phyloP scores from a whole-genome alignment of 768 basidiomycete species.

The Termitomyces sp. region DNA sequence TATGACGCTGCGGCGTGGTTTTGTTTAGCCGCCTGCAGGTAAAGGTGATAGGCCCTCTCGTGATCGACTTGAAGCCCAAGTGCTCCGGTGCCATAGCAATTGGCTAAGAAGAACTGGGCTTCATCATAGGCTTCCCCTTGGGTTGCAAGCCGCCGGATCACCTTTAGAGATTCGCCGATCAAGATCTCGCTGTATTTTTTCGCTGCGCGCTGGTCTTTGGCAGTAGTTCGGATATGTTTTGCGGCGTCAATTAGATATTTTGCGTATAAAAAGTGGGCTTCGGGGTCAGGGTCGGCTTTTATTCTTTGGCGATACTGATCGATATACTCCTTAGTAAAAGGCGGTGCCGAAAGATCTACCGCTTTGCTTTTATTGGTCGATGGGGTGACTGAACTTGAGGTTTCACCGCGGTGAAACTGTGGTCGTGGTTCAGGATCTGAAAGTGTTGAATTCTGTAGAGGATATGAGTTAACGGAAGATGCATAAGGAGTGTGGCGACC shows the following conservation, averaged over 20 bases:
- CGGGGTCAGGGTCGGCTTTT: slow-evolving; percentile 96
- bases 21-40: slow-evolving; percentile 95
- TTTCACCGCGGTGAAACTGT: slow-evolving; percentile 53
- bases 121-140: slow-evolving; percentile 91
- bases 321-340: slow-evolving; percentile 94
- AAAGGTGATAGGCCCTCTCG: slow-evolving; percentile 95
- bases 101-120: slow-evolving; percentile 97
- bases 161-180: slow-evolving; percentile 86
- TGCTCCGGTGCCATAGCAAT: slow-evolving; percentile 93
- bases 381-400: slow-evolving; percentile 50
- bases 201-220: slow-evolving; percentile 76
- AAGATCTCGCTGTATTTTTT: slow-evolving; percentile 90
- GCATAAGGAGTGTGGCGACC: slow-evolving; percentile 9
- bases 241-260: slow-evolving; percentile 99
- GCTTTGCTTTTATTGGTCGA: slow-evolving; percentile 74
- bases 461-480: slow-evolving; percentile 23
- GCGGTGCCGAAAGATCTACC: slow-evolving; percentile 77
- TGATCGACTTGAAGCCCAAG: slow-evolving; percentile 97
- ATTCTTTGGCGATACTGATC: slow-evolving; percentile 97
- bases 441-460: slow-evolving; percentile 11
- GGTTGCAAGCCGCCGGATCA: slow-evolving; percentile 88
- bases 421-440: slow-evolving; percentile 59
- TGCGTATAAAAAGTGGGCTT: slow-evolving; percentile 96
- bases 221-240: slow-evolving; percentile 75
- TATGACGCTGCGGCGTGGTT: slow-evolving; percentile 95